phyloP scores from a whole-genome alignment of 768 basidiomycete species.

The Tylopilus plumbeoviolaceoides region DNA sequence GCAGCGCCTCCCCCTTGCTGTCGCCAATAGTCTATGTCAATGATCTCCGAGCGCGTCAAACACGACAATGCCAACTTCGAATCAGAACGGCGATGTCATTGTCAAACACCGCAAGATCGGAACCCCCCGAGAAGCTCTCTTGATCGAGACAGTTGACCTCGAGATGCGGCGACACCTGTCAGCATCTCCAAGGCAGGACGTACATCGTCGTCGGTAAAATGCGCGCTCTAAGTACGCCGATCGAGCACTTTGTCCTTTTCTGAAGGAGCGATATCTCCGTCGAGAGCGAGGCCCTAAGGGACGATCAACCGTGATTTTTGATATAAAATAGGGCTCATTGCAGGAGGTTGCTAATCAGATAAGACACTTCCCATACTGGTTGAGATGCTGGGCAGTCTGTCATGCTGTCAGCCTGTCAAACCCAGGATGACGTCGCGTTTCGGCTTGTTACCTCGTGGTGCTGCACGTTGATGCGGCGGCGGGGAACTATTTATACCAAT shows the following conservation, averaged over 20 bases:
- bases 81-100: not conserved
- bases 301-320: not conserved
- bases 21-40: not conserved
- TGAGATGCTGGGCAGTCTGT: not conserved
- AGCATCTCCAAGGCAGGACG: not conserved
- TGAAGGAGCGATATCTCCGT: not conserved
- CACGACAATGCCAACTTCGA: not conserved
- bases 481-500: not conserved
- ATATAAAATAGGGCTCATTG: not conserved
- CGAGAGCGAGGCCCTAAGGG: not conserved
- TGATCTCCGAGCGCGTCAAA: not conserved
- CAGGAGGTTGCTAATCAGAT: not conserved
- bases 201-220: not conserved
- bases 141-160: not conserved
- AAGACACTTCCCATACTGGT: not conserved
- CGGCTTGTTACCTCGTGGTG: not conserved
- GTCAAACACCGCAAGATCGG: not conserved
- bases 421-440: too few species aligned
- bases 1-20: not conserved
- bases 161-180: conserved; percentile 2
- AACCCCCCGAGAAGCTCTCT: not conserved
- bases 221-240: not conserved
- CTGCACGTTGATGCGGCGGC: too few species aligned
- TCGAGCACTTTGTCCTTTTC: not conserved
- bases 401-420: not conserved